Base-by-base conservation (phyloP, 2,329 filamentous ascomycete genomes). In the Botrytis pseudocinerea region DNA sequence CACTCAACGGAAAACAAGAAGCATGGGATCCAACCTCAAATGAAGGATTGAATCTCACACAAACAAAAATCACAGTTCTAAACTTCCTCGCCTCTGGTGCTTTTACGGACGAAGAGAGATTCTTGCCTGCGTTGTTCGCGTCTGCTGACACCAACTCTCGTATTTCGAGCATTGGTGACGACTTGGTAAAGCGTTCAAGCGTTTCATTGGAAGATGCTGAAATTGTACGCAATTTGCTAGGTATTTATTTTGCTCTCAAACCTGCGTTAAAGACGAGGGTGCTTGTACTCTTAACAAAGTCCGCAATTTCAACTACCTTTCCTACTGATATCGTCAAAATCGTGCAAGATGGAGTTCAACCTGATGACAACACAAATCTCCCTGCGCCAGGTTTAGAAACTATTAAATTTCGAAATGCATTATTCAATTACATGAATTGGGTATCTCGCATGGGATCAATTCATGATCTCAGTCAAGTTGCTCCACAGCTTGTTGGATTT, bases 391-490 rank as follows among this genome's bases (percentile, higher is more conserved):
- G 80, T 12, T 76, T 81, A 25, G 94, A 97, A 82, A 90, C 90
- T 2, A 88, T 89, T 1, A 97, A 96, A 80, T 87, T 98, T 16
- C 89, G 94, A 76, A 91, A 90, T 63, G 93, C 95, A 0, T 87
- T 97, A 6, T 96, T 98, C 78, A 89, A 91, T 57, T 97, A 95
- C 78, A 89, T 97, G 72, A 93, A 93, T 69, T 98, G 95, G 89
- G 90, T 96, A 18, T 93, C 95, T 16, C 89, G 92, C 46, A 90
- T 94, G 77, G 93, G 91, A 12, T 87, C 90, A 0, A 78, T 83
- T 44, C 83, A 87, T 1, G 86, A 89, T 69, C 88, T 96, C 22
- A 84, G 85, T 71, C 82, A 85, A 14, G 90, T 97, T 77, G 93
- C 92, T 0, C 85, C 88, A 2, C 87, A 88, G 60, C 86, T 97